These are phyloP conservation scores for Suhomyces kilbournensis DNA, from an alignment of 805 yeast species.

Conservation along the genomic window DNA sequence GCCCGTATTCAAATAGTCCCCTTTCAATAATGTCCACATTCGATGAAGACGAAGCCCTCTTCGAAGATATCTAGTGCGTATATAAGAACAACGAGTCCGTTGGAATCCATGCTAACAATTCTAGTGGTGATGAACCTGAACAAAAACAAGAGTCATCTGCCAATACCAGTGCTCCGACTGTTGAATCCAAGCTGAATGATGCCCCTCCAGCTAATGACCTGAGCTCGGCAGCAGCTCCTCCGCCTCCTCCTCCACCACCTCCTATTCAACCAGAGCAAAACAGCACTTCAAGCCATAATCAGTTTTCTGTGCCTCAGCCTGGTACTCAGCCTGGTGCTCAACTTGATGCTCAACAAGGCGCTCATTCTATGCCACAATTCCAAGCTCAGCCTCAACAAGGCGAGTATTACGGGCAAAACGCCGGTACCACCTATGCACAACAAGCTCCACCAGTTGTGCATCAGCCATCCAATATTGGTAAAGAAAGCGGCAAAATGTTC, in stretches of 20 bases:
- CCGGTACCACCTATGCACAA: constrained; percentile 1
- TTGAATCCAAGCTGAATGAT: background rate
- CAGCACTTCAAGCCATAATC: background rate
- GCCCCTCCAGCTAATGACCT: background rate
- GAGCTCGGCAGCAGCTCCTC: background rate
- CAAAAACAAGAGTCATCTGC: constrained; percentile 3
- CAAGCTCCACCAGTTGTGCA: constrained; percentile 12
- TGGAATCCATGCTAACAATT: constrained; percentile 5
- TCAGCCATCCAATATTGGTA: constrained; percentile 31
- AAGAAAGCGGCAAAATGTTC: constrained; percentile 86
- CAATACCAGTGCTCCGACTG: background rate
- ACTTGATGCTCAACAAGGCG: constrained; percentile 1
- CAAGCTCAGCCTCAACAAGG: background rate
- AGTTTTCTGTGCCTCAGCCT: constrained; percentile 16
- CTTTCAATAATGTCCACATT: constrained; percentile 24
- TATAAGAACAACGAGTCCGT: background rate
- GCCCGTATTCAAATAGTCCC: background rate
- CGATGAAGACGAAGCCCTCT: constrained; percentile 92
- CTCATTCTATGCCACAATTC: constrained; percentile 4
- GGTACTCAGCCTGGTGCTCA: constrained; percentile 1
- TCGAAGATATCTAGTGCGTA: constrained; percentile 78
- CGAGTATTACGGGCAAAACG: background rate
- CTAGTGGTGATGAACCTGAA: constrained; percentile 11
- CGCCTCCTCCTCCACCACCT: constrained; percentile 6
- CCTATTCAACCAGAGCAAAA: constrained; percentile 1